A percentile compares a stretch with the other conserved stretches of the same genome.
Conservation (phyloP, 2,329 filamentous ascomycete species). For the Aotearoamyces nothofagi region DNA sequence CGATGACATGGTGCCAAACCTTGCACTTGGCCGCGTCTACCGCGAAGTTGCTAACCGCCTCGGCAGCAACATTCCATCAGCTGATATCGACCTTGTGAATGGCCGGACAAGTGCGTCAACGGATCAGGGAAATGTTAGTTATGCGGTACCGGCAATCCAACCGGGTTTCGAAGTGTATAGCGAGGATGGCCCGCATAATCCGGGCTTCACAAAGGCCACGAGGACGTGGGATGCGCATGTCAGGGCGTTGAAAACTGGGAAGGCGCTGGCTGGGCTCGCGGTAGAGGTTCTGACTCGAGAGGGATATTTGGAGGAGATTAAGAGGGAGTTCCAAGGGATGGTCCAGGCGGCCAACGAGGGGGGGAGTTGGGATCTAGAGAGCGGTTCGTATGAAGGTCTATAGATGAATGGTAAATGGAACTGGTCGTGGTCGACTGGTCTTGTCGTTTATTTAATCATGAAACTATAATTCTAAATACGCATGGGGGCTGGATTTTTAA, state of each 20-base stretch:
- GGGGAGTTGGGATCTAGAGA: too few species aligned
- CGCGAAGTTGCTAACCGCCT: constrained; percentile 28
- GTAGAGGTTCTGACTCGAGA: constrained; percentile 29
- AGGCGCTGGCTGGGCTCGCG: constrained; percentile 30
- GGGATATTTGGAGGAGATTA: constrained; percentile 26
- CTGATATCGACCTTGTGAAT: constrained; percentile 25
- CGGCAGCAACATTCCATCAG: constrained; percentile 20
- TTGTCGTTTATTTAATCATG: too few species aligned
- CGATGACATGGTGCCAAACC: constrained; percentile 38
- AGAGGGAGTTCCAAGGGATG: constrained; percentile 22
- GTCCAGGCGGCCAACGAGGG: constrained; percentile 1
- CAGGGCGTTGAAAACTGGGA: constrained; percentile 29
- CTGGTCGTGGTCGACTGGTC: too few species aligned
- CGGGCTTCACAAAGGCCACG: constrained; percentile 33
- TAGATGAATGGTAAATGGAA: too few species aligned
- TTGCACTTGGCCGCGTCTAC: constrained; percentile 29
- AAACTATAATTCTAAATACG: too few species aligned
- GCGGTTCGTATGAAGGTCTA: too few species aligned
- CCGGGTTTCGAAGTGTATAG: constrained; percentile 34
- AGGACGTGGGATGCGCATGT: constrained; percentile 31
- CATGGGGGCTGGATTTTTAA: too few species aligned
- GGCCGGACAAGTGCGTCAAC: constrained; percentile 36
- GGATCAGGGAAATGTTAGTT: constrained; percentile 43
- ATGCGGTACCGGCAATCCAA: constrained; percentile 39
- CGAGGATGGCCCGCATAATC: constrained; percentile 33